These are phyloP conservation scores for Achaetomium macrosporum DNA, from an alignment of 2,329 filamentous ascomycete species.

Conservation along the genomic window DNA sequence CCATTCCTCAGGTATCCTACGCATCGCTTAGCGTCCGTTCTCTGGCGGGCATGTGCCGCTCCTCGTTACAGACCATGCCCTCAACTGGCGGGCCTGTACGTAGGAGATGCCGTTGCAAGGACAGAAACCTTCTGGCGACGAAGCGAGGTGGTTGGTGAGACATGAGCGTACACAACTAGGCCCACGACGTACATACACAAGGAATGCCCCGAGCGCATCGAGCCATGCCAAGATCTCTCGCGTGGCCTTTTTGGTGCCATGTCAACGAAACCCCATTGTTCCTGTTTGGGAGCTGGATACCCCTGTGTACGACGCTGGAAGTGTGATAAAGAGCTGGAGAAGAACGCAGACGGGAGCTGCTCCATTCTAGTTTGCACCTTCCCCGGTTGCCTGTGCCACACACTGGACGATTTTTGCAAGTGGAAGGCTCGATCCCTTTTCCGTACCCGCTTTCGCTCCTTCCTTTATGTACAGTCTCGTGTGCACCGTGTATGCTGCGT, in stretches of 20 bases:
- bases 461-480: no score
- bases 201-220: no score
- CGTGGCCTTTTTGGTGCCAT: slow-evolving; percentile 8
- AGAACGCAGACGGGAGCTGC: no score
- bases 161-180: background rate
- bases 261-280: background rate
- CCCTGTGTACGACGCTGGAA: background rate
- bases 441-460: no score
- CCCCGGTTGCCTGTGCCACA: no score
- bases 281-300: background rate
- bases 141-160: background rate
- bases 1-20: no score
- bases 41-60: slow-evolving; percentile 10
- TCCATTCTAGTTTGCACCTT: no score
- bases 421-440: no score
- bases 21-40: no score
- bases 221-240: background rate
- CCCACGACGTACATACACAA: background rate
- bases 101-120: no score
- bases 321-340: background rate
- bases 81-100: background rate
- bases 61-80: slow-evolving; percentile 12
- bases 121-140: background rate
- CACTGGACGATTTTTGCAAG: no score
- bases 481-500: no score